Conservation (phyloP, 805 yeast genomes). For the Priceomyces fermenticarens region DNA sequence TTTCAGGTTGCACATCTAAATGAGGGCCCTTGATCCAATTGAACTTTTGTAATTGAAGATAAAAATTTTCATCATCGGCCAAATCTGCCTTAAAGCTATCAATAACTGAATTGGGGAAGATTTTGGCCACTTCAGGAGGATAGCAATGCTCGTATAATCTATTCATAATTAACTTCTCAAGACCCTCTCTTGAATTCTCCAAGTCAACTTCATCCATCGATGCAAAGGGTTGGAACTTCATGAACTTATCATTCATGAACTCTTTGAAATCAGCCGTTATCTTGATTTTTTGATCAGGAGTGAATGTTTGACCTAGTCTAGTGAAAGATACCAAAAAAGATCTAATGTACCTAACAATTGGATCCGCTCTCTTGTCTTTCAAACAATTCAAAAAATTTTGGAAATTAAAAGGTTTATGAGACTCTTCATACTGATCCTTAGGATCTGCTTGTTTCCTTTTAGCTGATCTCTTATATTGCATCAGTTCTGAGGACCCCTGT, state of each 20-base stretch:
- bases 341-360: constrained; percentile 78
- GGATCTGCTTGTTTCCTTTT: constrained; percentile 16
- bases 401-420: constrained; percentile 68
- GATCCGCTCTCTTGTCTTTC: constrained; percentile 76
- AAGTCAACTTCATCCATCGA: constrained; percentile 54
- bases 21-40: constrained; percentile 73
- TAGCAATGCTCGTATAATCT: constrained; percentile 74
- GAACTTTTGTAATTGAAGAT: constrained; percentile 55
- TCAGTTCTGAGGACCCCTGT: no score
- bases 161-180: constrained; percentile 91
- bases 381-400: constrained; percentile 73
- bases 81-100: constrained; percentile 58
- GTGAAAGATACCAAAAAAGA: constrained; percentile 80
- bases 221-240: constrained; percentile 68
- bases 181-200: constrained; percentile 80
- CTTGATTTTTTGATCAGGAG: constrained; percentile 73
- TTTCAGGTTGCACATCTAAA: constrained; percentile 61
- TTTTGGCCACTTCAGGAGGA: constrained; percentile 63
- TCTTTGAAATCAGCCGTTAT: constrained; percentile 71
- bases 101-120: constrained; percentile 21
- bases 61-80: constrained; percentile 52
- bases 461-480: not conserved
- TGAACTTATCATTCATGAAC: constrained; percentile 66
- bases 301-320: constrained; percentile 56
- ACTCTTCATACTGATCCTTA: constrained; percentile 36